These are phyloP conservation scores for Cystofilobasidium bisporidii DNA, from an alignment of 768 basidiomycete genomes.

Conservation along the genomic window DNA sequence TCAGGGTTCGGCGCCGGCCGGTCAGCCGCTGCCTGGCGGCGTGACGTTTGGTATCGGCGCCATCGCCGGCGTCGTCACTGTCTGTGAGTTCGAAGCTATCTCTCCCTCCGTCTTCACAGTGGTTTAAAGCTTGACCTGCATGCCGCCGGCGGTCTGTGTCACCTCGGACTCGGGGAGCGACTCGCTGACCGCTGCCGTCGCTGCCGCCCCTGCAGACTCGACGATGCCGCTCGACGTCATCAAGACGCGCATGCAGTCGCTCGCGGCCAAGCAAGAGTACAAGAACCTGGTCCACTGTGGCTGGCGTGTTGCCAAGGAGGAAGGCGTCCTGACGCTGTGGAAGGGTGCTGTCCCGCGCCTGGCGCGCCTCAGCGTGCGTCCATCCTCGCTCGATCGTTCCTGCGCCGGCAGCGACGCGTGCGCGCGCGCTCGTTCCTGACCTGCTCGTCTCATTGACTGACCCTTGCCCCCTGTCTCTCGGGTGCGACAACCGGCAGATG, in stretches of 20 bases:
- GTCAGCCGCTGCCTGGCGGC: constrained; percentile 69
- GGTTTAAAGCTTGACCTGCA: too few relatives aligned
- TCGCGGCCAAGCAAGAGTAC: constrained; percentile 72
- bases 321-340: constrained; percentile 89
- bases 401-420: background rate
- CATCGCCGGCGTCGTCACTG: constrained; percentile 86
- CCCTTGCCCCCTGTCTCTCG: too few relatives aligned
- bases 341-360: constrained; percentile 88
- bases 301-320: constrained; percentile 86
- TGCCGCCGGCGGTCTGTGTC: too few relatives aligned
- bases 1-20: constrained; percentile 69
- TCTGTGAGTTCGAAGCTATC: constrained; percentile 68
- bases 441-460: too few relatives aligned
- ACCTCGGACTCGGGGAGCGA: background rate
- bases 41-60: constrained; percentile 93
- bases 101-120: background rate
- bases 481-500: constrained; percentile 51
- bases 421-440: too few relatives aligned
- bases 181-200: too few relatives aligned
- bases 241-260: constrained; percentile 96
- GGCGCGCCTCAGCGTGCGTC: constrained; percentile 55
- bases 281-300: constrained; percentile 92
- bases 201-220: background rate
- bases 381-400: constrained; percentile 43
- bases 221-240: constrained; percentile 48